These are phyloP conservation scores for Hansenula anomala DNA, from an alignment of 1,139 yeast species.

Conservation along the genomic window DNA sequence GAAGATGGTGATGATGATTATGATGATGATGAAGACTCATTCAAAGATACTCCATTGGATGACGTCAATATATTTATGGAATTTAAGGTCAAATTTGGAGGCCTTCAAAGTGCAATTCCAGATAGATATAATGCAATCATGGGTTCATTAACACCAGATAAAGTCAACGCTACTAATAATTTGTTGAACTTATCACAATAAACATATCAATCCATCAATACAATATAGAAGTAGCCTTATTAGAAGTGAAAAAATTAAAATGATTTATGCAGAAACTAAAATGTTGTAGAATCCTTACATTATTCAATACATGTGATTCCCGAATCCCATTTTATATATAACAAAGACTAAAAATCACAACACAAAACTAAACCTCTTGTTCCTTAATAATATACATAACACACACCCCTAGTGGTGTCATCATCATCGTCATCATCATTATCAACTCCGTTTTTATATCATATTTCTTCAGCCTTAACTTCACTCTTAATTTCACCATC, in stretches of 20 bases:
- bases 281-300: too few species aligned
- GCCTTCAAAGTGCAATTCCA: slow-evolving; percentile 26
- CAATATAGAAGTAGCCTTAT: not conserved
- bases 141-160: slow-evolving; percentile 24
- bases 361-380: too few species aligned
- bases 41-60: slow-evolving; percentile 75
- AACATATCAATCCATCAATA: not conserved
- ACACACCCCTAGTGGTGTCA: too few species aligned
- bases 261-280: too few species aligned
- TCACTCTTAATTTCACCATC: slow-evolving; percentile 33
- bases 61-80: slow-evolving; percentile 55
- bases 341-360: too few species aligned
- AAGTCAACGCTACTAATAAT: slow-evolving; percentile 23
- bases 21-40: slow-evolving; percentile 51
- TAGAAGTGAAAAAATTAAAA: too few species aligned
- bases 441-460: not conserved
- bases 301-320: too few species aligned
- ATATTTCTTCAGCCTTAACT: slow-evolving; percentile 9
- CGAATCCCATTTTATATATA: too few species aligned
- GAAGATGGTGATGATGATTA: slow-evolving; percentile 26
- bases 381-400: not conserved
- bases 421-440: too few species aligned
- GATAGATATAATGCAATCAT: slow-evolving; percentile 30
- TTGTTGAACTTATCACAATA: slow-evolving; percentile 19
- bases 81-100: slow-evolving; percentile 37